Base-by-base conservation (phyloP, 495 filamentous ascomycete genomes). In the Alectoria sarmentosa region DNA sequence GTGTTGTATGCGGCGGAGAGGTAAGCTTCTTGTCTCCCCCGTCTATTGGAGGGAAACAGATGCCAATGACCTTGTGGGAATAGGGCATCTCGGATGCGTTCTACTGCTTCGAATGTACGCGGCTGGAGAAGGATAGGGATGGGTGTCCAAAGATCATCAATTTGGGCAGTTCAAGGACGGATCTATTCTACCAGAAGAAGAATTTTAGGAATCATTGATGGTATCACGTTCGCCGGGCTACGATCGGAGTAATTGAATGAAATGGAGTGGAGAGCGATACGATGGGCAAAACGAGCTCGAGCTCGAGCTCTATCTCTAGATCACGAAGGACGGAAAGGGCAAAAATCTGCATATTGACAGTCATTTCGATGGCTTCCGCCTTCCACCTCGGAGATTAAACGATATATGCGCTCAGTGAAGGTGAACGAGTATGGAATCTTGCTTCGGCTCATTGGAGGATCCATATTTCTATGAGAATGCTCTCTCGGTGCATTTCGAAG, bases 121-220 rank as follows among this genome's bases (percentile, higher is more conserved):
- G 94, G 19, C 77, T 99, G 3, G 94, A 99, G 76, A 98, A 98
- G 76, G 94, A 99, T 73, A 83, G 94, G 62, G 94, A 99, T 72
- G 94, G 94, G 4, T 99, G 94, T 76, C 94, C 94, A 44, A 99
- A 99, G 84, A 99, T 99, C 78, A 97, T 99, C 71, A 99, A 99
- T 74, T 72, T 99, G 73, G 94, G 94, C 57, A 92, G 88, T 79
- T 93, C 89, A 61, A 83, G 94, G 77, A 98, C 95, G 65, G 94
- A 99, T 83, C 80, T 98, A 73, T 89, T 93, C 72, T 93, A 90
- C 77, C 87, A 89, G 77, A 88, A 87, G 76, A 89, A 89, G 75
- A 86, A 83, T 81, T 88, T 87, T 75, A 76, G 85, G 70, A 87
- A 87, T 81, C 83, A 87, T 74, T 87, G 78, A 80, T 73, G 41